Evolutionary conservation across 768 basidiomycete genomes (phyloP), one percentile per base, ranked within the genome.

Genomic region (Boletus insuetus): DNA sequence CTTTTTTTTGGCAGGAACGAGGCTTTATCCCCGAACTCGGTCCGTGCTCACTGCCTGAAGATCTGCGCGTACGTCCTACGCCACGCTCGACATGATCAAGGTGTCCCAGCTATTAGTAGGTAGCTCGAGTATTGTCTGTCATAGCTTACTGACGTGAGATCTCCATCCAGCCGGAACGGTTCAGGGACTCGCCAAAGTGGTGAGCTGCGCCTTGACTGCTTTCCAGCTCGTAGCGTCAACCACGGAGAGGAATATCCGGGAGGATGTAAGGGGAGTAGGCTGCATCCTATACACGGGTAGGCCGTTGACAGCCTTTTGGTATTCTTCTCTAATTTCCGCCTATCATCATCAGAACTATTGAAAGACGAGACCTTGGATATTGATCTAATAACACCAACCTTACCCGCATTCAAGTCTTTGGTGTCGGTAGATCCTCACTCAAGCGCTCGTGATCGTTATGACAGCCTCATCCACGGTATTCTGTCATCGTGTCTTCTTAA

Each of bases 401-500:
- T 99, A 1, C 87, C 91, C 0, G 80, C 86, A 17, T 76, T 98
- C 55, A 97, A 94, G 73, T 69, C 77, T 1, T 70, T 98, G 41
- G 76, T 94, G 16, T 83, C 86, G 43, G 72, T 81, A 42, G 69
- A 72, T 1, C 56, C 69, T 44, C 70, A 75, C 20, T 59, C 75
- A 17, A 75, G 77, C 44, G 78, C 72, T 16, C 72, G 72, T 39
- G 79, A 82, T 20, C 75, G 79, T 53, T 91, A 85, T 62, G 78
- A 77, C 14, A 79, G 79, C 6, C 68, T 88, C 16, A 72, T 91
- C 0, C 89, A 96, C 65, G 90, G 91, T 19, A 70, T 97, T 19
- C 73, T 98, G n/a, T 95, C 92, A 0, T 80, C 87, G 0, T 94
- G 91, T 64, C 73, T 98, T 34, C 75, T 86, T 46, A 90, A 96